Percentiles rank a stretch among this genome's conserved stretches.
Evolutionary conservation across 2,329 filamentous ascomycete genomes (phyloP).

Genomic region (Stachybotrys echinatus): DNA sequence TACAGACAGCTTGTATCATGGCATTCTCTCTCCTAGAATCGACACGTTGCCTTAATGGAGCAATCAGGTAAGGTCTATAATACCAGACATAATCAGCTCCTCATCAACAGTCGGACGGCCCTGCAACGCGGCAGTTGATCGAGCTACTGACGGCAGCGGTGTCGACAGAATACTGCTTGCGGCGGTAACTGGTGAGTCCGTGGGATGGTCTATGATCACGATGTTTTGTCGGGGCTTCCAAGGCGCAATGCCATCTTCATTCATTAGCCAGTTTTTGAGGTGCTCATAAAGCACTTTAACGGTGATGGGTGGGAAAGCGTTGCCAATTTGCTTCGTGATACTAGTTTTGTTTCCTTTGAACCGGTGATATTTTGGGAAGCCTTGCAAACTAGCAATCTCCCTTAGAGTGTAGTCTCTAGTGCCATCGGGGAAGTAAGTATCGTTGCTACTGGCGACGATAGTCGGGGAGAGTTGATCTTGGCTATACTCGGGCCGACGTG

Average conservation of each 20-base stretch:
- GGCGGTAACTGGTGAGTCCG: background rate
- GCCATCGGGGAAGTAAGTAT: conserved; percentile 62
- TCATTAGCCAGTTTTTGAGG: conserved; percentile 38
- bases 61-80: conserved; percentile 15
- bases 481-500: conserved; percentile 34
- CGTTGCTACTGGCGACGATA: conserved; percentile 60
- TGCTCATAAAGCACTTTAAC: conserved; percentile 46
- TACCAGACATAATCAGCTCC: conserved; percentile 16
- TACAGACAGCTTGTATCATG: too few species aligned
- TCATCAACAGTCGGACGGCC: conserved; percentile 10
- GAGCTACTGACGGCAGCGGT: too few species aligned
- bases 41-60: background rate
- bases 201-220: background rate
- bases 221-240: background rate
- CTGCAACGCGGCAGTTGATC: too few species aligned
- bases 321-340: conserved; percentile 65
- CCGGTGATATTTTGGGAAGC: conserved; percentile 57
- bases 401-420: conserved; percentile 57
- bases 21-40: background rate
- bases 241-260: conserved; percentile 30
- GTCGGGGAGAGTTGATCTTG: conserved; percentile 44
- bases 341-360: conserved; percentile 42
- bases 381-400: conserved; percentile 65
- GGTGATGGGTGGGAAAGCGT: conserved; percentile 65
- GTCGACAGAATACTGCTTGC: background rate